phyloP scores from a whole-genome alignment of 2,329 filamentous ascomycete species.

The Cadophora sp. region DNA sequence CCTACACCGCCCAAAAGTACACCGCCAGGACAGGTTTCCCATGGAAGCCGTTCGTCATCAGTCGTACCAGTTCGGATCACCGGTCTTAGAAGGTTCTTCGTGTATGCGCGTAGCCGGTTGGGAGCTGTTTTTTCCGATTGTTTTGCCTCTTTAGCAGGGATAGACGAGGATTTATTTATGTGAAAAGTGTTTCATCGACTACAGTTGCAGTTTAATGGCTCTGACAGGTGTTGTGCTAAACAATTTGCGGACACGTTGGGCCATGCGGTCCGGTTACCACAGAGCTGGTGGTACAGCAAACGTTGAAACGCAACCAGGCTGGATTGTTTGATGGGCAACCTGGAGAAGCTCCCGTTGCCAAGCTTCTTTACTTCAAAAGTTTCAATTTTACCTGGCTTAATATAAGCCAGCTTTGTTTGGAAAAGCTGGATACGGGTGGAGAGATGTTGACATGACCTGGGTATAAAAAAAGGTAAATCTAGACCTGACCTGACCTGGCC shows the following conservation, averaged over 20 bases:
- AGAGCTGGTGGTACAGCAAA: slow-evolving; percentile 9
- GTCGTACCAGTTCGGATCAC: slow-evolving; percentile 17
- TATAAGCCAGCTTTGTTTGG: neutral
- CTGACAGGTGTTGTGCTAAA: neutral
- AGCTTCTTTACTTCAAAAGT: too few relatives aligned
- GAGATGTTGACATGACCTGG: neutral
- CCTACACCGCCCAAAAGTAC: slow-evolving; percentile 7
- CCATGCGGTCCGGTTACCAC: neutral
- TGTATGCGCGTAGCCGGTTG: slow-evolving; percentile 17
- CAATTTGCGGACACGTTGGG: neutral
- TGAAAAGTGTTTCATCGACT: neutral
- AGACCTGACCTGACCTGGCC: neutral
- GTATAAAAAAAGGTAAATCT: neutral
- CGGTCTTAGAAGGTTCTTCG: slow-evolving; percentile 14
- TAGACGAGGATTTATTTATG: neutral
- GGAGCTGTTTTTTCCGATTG: neutral
- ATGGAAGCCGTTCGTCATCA: slow-evolving; percentile 10
- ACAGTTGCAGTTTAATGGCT: neutral
- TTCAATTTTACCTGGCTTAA: neutral
- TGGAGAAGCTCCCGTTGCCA: neutral
- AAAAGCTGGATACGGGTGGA: neutral
- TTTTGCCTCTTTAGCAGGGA: neutral
- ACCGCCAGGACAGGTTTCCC: neutral
- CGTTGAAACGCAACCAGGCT: neutral
- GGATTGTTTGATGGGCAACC: neutral